Conservation (phyloP, 495 filamentous ascomycete genomes). For the Trichoderma asperelloides region DNA sequence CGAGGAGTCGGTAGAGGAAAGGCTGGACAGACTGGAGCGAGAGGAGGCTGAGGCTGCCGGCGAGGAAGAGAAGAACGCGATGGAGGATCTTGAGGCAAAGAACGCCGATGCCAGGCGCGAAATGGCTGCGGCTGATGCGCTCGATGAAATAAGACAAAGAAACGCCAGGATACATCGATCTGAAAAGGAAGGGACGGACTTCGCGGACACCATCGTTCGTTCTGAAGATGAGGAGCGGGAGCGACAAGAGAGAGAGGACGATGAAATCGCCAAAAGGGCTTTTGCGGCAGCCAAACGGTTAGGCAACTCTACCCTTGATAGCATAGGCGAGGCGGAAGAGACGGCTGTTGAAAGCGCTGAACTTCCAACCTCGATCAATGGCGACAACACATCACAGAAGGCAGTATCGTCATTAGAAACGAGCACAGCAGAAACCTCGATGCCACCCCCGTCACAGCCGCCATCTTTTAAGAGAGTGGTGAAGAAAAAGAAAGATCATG, state of each 20-base stretch:
- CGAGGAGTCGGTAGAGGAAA: conserved; percentile 79
- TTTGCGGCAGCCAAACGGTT: conserved; percentile 50
- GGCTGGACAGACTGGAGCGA: conserved; percentile 72
- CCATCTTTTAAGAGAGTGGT: conserved; percentile 67
- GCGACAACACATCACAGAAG: conserved; percentile 1
- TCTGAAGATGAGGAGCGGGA: conserved; percentile 49
- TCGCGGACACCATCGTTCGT: conserved; percentile 31
- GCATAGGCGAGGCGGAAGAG: conserved; percentile 27
- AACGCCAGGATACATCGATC: conserved; percentile 80
- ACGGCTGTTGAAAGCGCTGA: not conserved
- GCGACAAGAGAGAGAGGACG: conserved; percentile 70
- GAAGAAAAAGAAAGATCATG: conserved; percentile 75
- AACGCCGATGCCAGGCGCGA: conserved; percentile 90
- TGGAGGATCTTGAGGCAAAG: conserved; percentile 77
- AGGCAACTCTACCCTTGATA: conserved; percentile 38
- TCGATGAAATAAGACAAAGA: conserved; percentile 87
- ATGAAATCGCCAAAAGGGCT: conserved; percentile 71
- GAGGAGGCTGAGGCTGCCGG: conserved; percentile 44
- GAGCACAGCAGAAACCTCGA: conserved; percentile 17
- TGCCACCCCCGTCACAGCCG: conserved; percentile 33
- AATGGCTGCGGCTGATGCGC: conserved; percentile 92
- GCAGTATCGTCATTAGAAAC: not conserved
- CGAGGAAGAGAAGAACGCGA: conserved; percentile 81
- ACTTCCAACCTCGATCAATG: not conserved
- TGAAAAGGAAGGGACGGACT: conserved; percentile 48